These are phyloP conservation scores for Amaranthus tricolor DNA, from an alignment of 179 eudicot species.

Conservation along the genomic window DNA sequence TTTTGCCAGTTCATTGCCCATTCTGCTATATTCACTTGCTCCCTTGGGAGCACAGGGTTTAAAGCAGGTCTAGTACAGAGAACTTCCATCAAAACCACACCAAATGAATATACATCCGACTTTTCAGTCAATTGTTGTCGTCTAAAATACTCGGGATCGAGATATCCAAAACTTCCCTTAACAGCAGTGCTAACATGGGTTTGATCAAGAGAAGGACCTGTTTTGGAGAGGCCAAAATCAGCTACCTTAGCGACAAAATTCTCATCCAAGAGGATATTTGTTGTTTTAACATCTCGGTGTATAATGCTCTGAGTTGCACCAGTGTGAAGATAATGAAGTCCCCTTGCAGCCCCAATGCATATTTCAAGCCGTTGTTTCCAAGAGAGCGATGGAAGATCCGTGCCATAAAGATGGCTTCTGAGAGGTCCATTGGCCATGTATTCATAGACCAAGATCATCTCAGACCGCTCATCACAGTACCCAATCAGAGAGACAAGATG, in stretches of 20 bases:
- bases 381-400: constrained; percentile 63
- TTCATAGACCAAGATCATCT: constrained; percentile 87
- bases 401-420: constrained; percentile 87
- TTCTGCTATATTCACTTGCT: constrained; percentile 88
- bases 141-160: constrained; percentile 92
- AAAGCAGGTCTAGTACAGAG: constrained; percentile 84
- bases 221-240: constrained; percentile 82
- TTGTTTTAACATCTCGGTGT: constrained; percentile 88
- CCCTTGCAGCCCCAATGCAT: constrained; percentile 90
- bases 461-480: constrained; percentile 86
- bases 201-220: constrained; percentile 82
- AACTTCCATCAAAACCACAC: constrained; percentile 91
- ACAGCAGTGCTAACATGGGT: constrained; percentile 96
- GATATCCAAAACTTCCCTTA: constrained; percentile 88
- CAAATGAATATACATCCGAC: constrained; percentile 94
- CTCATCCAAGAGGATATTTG: constrained; percentile 84
- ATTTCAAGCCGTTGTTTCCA: constrained; percentile 92
- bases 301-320: constrained; percentile 85
- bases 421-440: constrained; percentile 97
- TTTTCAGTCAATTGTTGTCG: constrained; percentile 86
- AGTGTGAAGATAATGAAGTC: constrained; percentile 94
- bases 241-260: constrained; percentile 86
- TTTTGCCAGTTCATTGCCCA: constrained; percentile 95
- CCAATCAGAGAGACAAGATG: constrained; percentile 91
- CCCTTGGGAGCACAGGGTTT: constrained; percentile 82